These are phyloP conservation scores for Arabidopsis arenosa DNA, from an alignment of 345 rosid species.

Conservation along the genomic window DNA sequence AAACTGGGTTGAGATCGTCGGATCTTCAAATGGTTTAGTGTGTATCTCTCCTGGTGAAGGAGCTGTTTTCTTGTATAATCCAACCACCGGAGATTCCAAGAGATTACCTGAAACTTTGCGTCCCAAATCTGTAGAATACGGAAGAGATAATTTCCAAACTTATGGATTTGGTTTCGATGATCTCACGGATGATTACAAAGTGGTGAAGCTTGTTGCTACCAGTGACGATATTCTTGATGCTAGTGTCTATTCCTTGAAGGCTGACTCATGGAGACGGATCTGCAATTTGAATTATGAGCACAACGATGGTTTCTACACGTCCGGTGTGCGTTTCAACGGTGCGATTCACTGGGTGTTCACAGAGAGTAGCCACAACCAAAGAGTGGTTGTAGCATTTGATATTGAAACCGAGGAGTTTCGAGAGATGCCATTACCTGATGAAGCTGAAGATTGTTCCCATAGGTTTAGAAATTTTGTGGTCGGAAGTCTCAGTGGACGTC, in stretches of 20 bases:
- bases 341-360: conserved; percentile 51
- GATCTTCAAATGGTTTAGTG: conserved; percentile 56
- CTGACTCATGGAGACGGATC: conserved; percentile 43
- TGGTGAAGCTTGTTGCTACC: conserved; percentile 35
- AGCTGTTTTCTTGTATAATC: conserved; percentile 52
- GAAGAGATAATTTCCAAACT: conserved; percentile 17
- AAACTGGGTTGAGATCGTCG: conserved; percentile 50
- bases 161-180: conserved; percentile 51
- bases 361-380: neutral
- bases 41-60: conserved; percentile 48
- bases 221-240: conserved; percentile 18
- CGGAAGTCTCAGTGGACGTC: conserved; percentile 42
- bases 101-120: conserved; percentile 35
- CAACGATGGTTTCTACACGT: conserved; percentile 35
- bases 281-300: conserved; percentile 32
- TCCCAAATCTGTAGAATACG: neutral
- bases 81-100: conserved; percentile 53
- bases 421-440: conserved; percentile 45
- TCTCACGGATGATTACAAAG: conserved; percentile 48
- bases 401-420: conserved; percentile 45
- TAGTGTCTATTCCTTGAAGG: conserved; percentile 49
- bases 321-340: conserved; percentile 45
- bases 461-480: conserved; percentile 42
- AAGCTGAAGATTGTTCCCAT: conserved; percentile 44
- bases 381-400: conserved; percentile 46